Conservation (phyloP, 176 grass and related monocot species). For the Bonia amplexicaulis region DNA sequence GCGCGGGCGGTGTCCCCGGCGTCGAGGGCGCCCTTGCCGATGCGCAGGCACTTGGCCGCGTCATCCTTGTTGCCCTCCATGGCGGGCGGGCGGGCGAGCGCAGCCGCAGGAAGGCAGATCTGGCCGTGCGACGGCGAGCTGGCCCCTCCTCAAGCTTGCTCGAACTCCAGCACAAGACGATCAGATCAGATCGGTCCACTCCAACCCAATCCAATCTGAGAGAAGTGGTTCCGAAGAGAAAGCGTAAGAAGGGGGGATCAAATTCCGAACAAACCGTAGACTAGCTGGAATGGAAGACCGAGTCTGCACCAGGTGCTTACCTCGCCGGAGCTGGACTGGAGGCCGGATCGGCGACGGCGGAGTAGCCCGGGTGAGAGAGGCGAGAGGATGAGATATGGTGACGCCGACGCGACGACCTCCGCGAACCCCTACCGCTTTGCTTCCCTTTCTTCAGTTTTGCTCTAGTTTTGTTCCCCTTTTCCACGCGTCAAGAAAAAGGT, state of each 20-base stretch:
- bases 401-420: constrained; percentile 29
- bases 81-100: not conserved
- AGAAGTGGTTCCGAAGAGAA: not conserved
- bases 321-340: constrained; percentile 6
- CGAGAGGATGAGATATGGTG: not conserved
- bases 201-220: constrained; percentile 29
- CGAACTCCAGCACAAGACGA: not conserved
- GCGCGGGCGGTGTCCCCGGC: constrained; percentile 63
- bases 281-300: not conserved
- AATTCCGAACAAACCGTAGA: not conserved
- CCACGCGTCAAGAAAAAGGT: not conserved
- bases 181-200: constrained; percentile 26
- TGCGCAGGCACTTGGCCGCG: constrained; percentile 78
- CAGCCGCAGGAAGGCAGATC: constrained; percentile 21
- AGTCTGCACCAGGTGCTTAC: not conserved
- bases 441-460: not conserved
- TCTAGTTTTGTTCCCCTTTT: not conserved
- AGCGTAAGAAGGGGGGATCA: not conserved
- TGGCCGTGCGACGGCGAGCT: constrained; percentile 15
- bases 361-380: not conserved
- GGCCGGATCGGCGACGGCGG: not conserved
- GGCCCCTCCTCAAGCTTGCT: not conserved
- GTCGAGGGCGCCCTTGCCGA: constrained; percentile 62
- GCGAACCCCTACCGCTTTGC: not conserved
- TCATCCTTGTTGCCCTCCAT: constrained; percentile 99